Evolutionary conservation across 352 stramenopile species (phyloP).

Genomic region (Plasmopara viticola): DNA sequence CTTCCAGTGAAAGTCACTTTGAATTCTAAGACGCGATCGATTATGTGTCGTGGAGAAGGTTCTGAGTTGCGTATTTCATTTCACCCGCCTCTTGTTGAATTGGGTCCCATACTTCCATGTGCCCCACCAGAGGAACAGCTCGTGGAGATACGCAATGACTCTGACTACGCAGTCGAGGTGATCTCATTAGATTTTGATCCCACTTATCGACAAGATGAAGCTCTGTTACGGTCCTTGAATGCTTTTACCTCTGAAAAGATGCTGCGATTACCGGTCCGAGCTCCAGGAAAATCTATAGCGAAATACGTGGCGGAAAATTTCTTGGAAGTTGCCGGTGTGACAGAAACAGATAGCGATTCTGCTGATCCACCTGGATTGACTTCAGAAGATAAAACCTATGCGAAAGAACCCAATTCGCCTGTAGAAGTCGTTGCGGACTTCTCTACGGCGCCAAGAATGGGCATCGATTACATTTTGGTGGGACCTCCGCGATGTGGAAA

Average conservation of each 20-base stretch:
- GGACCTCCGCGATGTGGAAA: conserved; percentile 74
- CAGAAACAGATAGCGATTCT: background rate
- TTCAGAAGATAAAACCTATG: background rate
- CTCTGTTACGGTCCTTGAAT: conserved; percentile 49
- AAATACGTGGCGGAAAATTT: conserved; percentile 49
- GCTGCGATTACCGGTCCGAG: conserved; percentile 65
- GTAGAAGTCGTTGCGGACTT: conserved; percentile 3
- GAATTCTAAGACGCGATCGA: conserved; percentile 72
- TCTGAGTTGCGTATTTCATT: conserved; percentile 78
- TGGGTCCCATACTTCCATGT: conserved; percentile 86
- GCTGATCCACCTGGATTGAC: conserved; percentile 1
- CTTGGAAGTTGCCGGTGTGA: conserved; percentile 17
- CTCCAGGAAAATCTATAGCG: conserved; percentile 53
- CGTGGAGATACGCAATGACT: conserved; percentile 86
- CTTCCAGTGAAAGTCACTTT: conserved; percentile 82
- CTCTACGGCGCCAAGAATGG: conserved; percentile 23
- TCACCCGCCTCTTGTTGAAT: conserved; percentile 64
- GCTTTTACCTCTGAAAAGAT: conserved; percentile 61
- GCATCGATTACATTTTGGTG: conserved; percentile 76
- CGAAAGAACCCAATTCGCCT: background rate
- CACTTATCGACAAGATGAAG: conserved; percentile 82
- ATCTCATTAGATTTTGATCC: conserved; percentile 88
- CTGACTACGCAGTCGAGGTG: conserved; percentile 86
- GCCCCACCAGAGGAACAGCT: conserved; percentile 29
- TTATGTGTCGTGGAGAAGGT: conserved; percentile 77